A percentile compares a stretch with the other conserved stretches of the same genome.
Conservation (phyloP, 495 filamentous ascomycete species). For the Geopyxis carbonaria region DNA sequence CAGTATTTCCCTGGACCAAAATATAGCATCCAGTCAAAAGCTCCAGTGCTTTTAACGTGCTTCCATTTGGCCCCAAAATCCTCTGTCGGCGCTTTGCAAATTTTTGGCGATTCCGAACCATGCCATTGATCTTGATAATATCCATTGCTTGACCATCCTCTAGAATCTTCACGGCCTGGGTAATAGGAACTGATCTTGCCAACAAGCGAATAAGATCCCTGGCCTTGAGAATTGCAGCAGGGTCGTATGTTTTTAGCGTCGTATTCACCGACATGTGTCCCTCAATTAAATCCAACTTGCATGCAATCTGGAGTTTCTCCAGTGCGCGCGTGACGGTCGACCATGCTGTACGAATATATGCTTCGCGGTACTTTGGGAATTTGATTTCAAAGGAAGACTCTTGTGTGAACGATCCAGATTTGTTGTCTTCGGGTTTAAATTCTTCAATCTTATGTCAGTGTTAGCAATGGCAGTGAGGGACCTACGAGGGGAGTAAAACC, state of each 20-base stretch:
- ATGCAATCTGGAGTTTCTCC: slow-evolving; percentile 67
- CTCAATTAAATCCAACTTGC: slow-evolving; percentile 83
- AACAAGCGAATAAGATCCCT: slow-evolving; percentile 88
- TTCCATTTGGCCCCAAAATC: slow-evolving; percentile 69
- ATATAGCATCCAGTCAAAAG: slow-evolving; percentile 89
- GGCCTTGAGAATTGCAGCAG: slow-evolving; percentile 84
- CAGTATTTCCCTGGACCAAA: slow-evolving; percentile 93
- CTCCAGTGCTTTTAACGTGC: slow-evolving; percentile 83
- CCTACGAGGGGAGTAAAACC: slow-evolving; percentile 28
- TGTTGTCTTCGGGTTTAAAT: slow-evolving; percentile 75
- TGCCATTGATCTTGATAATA: slow-evolving; percentile 78
- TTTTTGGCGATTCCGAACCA: slow-evolving; percentile 86
- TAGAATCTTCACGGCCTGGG: slow-evolving; percentile 83
- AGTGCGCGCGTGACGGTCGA: slow-evolving; percentile 60
- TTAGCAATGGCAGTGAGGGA: slow-evolving; percentile 4
- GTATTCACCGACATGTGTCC: slow-evolving; percentile 93
- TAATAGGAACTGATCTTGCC: slow-evolving; percentile 77
- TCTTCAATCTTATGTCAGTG: slow-evolving; percentile 43
- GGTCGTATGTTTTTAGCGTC: slow-evolving; percentile 87
- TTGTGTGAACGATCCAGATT: slow-evolving; percentile 70
- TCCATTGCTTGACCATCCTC: slow-evolving; percentile 81
- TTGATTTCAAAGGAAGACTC: slow-evolving; percentile 83
- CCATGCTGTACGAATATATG: slow-evolving; percentile 86
- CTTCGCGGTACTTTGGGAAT: slow-evolving; percentile 95
- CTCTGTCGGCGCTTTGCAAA: slow-evolving; percentile 93